A percentile compares a stretch with the other conserved stretches of the same genome.
These are phyloP conservation scores for Capsicum rhomboideum DNA, from an alignment of 257 asterid genomes.

Conservation along the genomic window DNA sequence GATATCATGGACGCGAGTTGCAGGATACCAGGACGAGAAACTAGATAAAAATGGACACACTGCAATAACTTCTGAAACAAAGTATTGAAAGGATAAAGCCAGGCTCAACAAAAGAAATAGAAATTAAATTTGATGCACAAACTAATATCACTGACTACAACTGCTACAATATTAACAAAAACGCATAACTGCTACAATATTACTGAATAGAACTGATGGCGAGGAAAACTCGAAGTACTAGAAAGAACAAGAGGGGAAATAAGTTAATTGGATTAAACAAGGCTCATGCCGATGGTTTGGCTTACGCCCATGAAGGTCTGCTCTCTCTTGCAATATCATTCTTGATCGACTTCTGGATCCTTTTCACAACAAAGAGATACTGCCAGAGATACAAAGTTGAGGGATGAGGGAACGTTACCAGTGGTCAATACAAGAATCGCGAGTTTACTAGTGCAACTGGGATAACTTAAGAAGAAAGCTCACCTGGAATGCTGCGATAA, in stretches of 20 bases:
- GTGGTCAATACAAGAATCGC: background rate
- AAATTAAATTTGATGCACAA: slow-evolving; percentile 20
- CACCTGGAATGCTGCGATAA: slow-evolving; percentile 68
- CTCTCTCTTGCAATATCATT: slow-evolving; percentile 38
- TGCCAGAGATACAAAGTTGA: slow-evolving; percentile 13
- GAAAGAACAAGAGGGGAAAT: background rate
- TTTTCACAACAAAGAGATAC: slow-evolving; percentile 63
- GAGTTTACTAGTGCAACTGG: background rate
- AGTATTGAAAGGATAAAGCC: background rate
- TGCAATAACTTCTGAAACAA: background rate
- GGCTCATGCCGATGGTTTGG: slow-evolving; percentile 14
- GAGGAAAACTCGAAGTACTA: background rate
- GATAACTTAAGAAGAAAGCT: slow-evolving; percentile 12
- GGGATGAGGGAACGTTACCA: background rate
- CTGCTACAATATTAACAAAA: background rate
- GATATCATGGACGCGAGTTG: background rate
- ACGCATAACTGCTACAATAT: background rate
- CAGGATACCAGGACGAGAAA: background rate
- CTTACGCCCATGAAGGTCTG: background rate
- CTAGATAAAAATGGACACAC: background rate
- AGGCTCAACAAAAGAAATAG: background rate
- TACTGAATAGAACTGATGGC: background rate
- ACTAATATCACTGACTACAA: background rate
- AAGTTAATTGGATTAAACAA: background rate
- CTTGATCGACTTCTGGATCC: slow-evolving; percentile 56